Percentiles rank a stretch among this genome's conserved stretches.
Evolutionary conservation across 2,329 filamentous ascomycete species (phyloP).

Genomic region (Fusarium oligoseptatum): DNA sequence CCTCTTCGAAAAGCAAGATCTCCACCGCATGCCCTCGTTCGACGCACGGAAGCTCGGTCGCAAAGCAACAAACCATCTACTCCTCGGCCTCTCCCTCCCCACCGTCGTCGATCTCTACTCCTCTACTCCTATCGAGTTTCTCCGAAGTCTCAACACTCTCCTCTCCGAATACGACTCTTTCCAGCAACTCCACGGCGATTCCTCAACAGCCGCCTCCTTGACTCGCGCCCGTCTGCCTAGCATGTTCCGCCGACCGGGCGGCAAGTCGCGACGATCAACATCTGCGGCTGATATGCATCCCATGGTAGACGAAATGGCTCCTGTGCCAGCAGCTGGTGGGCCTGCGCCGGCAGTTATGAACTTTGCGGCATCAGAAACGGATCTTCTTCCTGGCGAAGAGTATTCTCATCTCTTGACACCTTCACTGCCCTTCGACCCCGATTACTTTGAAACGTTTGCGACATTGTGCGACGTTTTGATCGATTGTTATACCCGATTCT

Average conservation of each 20-base stretch:
- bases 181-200: slow-evolving; percentile 86
- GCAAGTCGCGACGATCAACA: slow-evolving; percentile 69
- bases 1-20: slow-evolving; percentile 86
- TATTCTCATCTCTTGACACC: slow-evolving; percentile 93
- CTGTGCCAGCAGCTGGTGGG: slow-evolving; percentile 42
- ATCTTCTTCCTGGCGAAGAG: slow-evolving; percentile 84
- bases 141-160: slow-evolving; percentile 86
- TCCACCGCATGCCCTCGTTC: slow-evolving; percentile 87
- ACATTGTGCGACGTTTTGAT: slow-evolving; percentile 96
- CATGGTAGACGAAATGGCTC: slow-evolving; percentile 50
- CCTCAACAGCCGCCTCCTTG: slow-evolving; percentile 77
- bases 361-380: slow-evolving; percentile 71
- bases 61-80: slow-evolving; percentile 92
- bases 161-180: slow-evolving; percentile 94
- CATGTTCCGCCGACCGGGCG: slow-evolving; percentile 79
- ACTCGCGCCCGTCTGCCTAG: slow-evolving; percentile 84
- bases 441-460: slow-evolving; percentile 96
- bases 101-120: slow-evolving; percentile 90
- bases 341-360: slow-evolving; percentile 63
- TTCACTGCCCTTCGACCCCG: slow-evolving; percentile 91
- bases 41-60: slow-evolving; percentile 86
- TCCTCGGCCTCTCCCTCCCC: slow-evolving; percentile 92
- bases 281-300: slow-evolving; percentile 59
- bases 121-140: slow-evolving; percentile 83
- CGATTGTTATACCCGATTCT: slow-evolving; percentile 86